A percentile compares a stretch with the other conserved stretches of the same genome.
phyloP scores from a whole-genome alignment of 768 basidiomycete genomes.

The Hysterangium stoloniferum region DNA sequence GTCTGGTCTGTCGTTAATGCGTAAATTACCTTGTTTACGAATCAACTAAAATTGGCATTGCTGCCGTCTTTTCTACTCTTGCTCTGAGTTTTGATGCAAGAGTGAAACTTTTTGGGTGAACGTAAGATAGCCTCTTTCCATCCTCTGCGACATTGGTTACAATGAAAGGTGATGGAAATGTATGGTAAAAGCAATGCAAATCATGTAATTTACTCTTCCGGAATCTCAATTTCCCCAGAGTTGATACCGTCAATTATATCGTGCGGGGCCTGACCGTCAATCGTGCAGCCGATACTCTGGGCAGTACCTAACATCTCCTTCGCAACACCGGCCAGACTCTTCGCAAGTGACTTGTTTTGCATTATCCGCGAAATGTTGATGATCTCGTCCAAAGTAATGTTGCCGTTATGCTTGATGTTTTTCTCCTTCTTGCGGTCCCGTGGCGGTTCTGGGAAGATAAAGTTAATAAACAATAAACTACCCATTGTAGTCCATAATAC shows the following conservation, averaged over 20 bases:
- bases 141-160: too few species aligned
- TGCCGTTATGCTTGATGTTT: conserved; percentile 98
- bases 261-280: conserved; percentile 89
- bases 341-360: conserved; percentile 89
- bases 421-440: conserved; percentile 99
- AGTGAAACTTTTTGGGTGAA: too few species aligned
- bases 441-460: conserved; percentile 70
- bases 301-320: conserved; percentile 99
- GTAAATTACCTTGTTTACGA: conserved; percentile 6
- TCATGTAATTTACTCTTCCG: conserved; percentile 65
- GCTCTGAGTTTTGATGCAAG: too few species aligned
- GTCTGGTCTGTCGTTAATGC: conserved; percentile 67
- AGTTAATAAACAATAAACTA: conserved; percentile 6
- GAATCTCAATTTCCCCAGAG: conserved; percentile 78
- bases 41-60: conserved; percentile 6
- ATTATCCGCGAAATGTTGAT: conserved; percentile 94
- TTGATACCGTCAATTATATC: conserved; percentile 86
- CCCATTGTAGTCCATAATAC: neutral
- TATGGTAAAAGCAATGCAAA: neutral
- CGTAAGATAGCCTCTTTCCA: too few species aligned
- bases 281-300: conserved; percentile 93
- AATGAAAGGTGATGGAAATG: too few species aligned
- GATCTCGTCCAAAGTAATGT: conserved; percentile 90
- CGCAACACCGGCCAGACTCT: conserved; percentile 78
- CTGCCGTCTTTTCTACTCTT: too few species aligned